phyloP scores from a whole-genome alignment of 768 basidiomycete genomes.

The Paxillus involutus region DNA sequence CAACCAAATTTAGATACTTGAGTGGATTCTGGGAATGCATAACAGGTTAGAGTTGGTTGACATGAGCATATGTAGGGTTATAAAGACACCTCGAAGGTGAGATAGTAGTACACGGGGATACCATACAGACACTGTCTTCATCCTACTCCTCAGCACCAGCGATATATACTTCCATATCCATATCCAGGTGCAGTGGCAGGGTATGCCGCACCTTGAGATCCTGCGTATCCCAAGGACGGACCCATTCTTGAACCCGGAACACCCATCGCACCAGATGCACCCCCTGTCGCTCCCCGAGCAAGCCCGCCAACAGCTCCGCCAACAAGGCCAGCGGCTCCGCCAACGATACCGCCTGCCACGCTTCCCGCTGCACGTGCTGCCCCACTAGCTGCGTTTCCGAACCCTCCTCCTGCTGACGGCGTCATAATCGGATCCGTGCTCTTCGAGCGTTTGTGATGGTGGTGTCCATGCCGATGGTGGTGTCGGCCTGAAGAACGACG shows the following conservation, averaged over 20 bases:
- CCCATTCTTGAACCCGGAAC: neutral
- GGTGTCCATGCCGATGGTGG: neutral
- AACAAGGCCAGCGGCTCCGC: neutral
- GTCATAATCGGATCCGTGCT: constrained; percentile 1
- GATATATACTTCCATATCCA: constrained; percentile 2
- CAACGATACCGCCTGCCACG: no score
- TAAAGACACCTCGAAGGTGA: neutral
- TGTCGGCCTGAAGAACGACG: neutral
- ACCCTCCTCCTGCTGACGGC: neutral
- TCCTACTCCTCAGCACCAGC: neutral
- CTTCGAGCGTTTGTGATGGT: neutral
- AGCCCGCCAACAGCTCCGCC: constrained; percentile 4
- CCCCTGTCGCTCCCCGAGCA: neutral
- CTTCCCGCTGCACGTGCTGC: neutral
- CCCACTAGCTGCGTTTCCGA: neutral
- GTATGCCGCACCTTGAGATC: neutral
- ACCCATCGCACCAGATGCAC: neutral
- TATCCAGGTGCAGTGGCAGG: neutral
- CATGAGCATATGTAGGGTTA: neutral
- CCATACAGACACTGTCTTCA: neutral
- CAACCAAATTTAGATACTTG: no score
- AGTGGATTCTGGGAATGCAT: no score
- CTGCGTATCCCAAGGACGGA: neutral
- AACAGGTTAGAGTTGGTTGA: no score
- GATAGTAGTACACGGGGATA: neutral